Evolutionary conservation across 169 alveolate genomes (phyloP).

Genomic region (Cryptosporidium sp.): DNA sequence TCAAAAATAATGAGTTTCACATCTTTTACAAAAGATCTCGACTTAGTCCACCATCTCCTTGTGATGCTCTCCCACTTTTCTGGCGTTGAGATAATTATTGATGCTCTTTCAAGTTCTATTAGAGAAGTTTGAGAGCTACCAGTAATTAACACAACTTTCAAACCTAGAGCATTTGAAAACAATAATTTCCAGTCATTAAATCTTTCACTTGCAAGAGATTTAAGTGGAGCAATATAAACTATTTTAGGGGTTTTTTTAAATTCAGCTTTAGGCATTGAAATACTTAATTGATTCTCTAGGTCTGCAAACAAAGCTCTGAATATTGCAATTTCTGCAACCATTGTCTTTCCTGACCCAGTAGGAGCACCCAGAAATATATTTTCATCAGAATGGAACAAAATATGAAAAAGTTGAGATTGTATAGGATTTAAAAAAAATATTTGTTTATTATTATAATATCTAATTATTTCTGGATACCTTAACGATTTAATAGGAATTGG

Average conservation of each 20-base stretch:
- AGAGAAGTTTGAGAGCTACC: conserved; percentile 96
- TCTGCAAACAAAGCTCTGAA: conserved; percentile 87
- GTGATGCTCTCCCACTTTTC: conserved; percentile 99
- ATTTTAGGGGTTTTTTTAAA: conserved; percentile 83
- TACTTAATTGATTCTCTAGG: conserved; percentile 81
- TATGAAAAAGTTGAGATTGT: conserved; percentile 96
- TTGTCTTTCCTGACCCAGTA: conserved; percentile 99
- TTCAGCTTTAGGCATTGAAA: conserved; percentile 79
- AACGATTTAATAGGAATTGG: conserved; percentile 86
- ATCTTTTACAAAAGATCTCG: conserved; percentile 90
- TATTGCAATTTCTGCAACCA: conserved; percentile 96
- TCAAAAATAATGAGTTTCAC: conserved; percentile 97
- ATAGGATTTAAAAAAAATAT: conserved; percentile 94
- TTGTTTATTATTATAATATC: conserved; percentile 79
- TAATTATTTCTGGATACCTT: conserved; percentile 18
- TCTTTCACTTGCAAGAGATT: conserved; percentile 94
- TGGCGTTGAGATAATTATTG: conserved; percentile 97
- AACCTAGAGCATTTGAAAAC: conserved; percentile 85
- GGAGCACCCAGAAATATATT: conserved; percentile 99
- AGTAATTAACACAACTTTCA: conserved; percentile 95
- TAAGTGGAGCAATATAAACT: conserved; percentile 98
- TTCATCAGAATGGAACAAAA: conserved; percentile 94
- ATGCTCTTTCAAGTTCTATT: conserved; percentile 87
- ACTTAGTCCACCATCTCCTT: conserved; percentile 94
- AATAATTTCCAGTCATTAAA: conserved; percentile 91